Conservation (phyloP, 1,284 basidiomycete species). For the Inonotus obliquus region DNA sequence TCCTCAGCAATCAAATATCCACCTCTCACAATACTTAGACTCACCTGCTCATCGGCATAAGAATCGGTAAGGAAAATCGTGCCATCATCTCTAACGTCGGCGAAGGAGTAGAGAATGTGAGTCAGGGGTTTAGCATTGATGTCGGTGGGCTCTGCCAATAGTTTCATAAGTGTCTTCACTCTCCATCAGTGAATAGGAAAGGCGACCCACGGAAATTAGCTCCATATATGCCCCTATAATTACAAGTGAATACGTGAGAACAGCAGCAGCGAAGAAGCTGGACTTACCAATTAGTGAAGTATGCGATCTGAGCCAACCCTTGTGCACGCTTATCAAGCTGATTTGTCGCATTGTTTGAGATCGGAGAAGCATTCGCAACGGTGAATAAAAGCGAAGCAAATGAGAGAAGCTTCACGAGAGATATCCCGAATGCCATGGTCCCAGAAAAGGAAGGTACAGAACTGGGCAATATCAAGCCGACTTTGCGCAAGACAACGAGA, state of each 20-base stretch:
- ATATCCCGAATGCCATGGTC: background rate
- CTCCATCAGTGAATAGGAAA: slow-evolving; percentile 13
- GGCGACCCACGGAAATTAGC: slow-evolving; percentile 63
- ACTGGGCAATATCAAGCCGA: background rate
- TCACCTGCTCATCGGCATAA: slow-evolving; percentile 79
- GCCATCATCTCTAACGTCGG: slow-evolving; percentile 69
- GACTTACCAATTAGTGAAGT: slow-evolving; percentile 61
- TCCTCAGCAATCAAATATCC: background rate
- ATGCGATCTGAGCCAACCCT: slow-evolving; percentile 52
- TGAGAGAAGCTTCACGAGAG: background rate
- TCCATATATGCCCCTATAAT: slow-evolving; percentile 72
- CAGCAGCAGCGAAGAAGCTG: slow-evolving; percentile 1
- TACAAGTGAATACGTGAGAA: slow-evolving; percentile 19
- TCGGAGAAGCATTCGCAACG: background rate
- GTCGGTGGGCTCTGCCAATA: slow-evolving; percentile 49
- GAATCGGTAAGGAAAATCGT: slow-evolving; percentile 68
- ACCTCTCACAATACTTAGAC: slow-evolving; percentile 13
- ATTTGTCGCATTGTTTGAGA: slow-evolving; percentile 28
- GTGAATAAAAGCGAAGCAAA: slow-evolving; percentile 1
- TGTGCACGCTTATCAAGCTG: slow-evolving; percentile 41
- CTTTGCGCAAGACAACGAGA: background rate
- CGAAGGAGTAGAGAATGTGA: slow-evolving; percentile 85
- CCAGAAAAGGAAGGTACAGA: background rate
- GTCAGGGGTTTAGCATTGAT: slow-evolving; percentile 53
- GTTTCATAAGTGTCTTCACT: slow-evolving; percentile 10